Evolutionary conservation across 352 stramenopile species (phyloP).

Genomic region (Plasmopara muralis): DNA sequence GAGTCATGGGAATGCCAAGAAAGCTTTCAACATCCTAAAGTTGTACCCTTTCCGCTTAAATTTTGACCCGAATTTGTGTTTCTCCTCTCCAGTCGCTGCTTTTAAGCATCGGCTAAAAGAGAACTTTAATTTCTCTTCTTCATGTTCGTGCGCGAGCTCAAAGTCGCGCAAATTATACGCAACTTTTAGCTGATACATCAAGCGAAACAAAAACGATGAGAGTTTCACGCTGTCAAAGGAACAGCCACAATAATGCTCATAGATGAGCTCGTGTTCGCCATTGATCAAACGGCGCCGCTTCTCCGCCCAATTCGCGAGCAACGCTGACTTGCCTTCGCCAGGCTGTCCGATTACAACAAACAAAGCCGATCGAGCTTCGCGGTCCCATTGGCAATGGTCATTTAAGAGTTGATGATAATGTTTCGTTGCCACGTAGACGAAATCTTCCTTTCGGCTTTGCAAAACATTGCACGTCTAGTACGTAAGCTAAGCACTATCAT

Average conservation of each 20-base stretch:
- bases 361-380: slow-evolving; percentile 31
- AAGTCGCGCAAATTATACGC: slow-evolving; percentile 72
- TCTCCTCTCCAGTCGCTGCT: slow-evolving; percentile 40
- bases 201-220: slow-evolving; percentile 73
- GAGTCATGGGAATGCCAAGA: not conserved
- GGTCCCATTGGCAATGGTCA: slow-evolving; percentile 55
- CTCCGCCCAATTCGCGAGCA: slow-evolving; percentile 68
- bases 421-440: slow-evolving; percentile 49
- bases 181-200: slow-evolving; percentile 75
- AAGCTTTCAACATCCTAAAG: not conserved
- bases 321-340: slow-evolving; percentile 68
- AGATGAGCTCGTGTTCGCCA: slow-evolving; percentile 55
- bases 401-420: slow-evolving; percentile 67
- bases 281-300: slow-evolving; percentile 29
- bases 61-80: slow-evolving; percentile 22
- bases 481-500: not conserved
- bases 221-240: slow-evolving; percentile 83
- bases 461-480: not conserved
- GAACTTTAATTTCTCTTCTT: slow-evolving; percentile 85
- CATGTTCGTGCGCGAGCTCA: slow-evolving; percentile 66
- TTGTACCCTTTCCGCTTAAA: slow-evolving; percentile 27
- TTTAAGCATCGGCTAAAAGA: slow-evolving; percentile 73
- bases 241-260: slow-evolving; percentile 73
- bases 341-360: slow-evolving; percentile 56
- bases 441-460: slow-evolving; percentile 56